These are phyloP conservation scores for Suillus americanus DNA, from an alignment of 768 basidiomycete species.

Conservation along the genomic window DNA sequence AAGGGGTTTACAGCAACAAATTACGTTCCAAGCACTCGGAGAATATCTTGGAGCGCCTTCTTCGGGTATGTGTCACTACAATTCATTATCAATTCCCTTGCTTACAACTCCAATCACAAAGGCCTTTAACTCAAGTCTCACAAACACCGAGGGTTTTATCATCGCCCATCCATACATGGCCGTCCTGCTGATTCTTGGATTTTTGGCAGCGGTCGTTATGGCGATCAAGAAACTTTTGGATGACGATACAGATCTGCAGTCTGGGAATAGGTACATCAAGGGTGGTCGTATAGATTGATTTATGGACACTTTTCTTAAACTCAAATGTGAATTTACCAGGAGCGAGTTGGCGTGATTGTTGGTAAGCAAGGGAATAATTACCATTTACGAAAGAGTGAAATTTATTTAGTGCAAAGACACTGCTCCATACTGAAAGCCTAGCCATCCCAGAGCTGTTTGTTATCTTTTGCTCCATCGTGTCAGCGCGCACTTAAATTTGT, in stretches of 20 bases:
- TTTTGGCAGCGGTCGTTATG: slow-evolving; percentile 12
- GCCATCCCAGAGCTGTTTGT: no score
- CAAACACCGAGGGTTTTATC: slow-evolving; percentile 11
- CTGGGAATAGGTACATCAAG: slow-evolving; percentile 20
- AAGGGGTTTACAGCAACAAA: slow-evolving; percentile 56
- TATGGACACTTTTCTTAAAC: background rate
- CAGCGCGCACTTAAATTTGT: no score
- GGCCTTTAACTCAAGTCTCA: slow-evolving; percentile 18
- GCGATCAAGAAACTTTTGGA: slow-evolving; percentile 15
- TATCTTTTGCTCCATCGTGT: no score
- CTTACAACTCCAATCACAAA: slow-evolving; percentile 10
- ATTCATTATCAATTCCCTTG: background rate
- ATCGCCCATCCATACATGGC: slow-evolving; percentile 22
- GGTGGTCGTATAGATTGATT: slow-evolving; percentile 23
- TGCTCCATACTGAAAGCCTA: no score
- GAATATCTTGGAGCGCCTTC: slow-evolving; percentile 64
- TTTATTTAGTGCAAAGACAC: no score
- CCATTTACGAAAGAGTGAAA: no score
- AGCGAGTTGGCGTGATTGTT: background rate
- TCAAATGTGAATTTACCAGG: background rate
- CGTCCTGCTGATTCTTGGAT: slow-evolving; percentile 4
- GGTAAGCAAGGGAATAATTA: no score
- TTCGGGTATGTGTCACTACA: slow-evolving; percentile 45
- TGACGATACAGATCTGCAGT: slow-evolving; percentile 18
- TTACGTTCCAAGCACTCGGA: slow-evolving; percentile 63